These are phyloP conservation scores for Thalassia testudinum DNA, from an alignment of 116 monocot species.

Conservation along the genomic window DNA sequence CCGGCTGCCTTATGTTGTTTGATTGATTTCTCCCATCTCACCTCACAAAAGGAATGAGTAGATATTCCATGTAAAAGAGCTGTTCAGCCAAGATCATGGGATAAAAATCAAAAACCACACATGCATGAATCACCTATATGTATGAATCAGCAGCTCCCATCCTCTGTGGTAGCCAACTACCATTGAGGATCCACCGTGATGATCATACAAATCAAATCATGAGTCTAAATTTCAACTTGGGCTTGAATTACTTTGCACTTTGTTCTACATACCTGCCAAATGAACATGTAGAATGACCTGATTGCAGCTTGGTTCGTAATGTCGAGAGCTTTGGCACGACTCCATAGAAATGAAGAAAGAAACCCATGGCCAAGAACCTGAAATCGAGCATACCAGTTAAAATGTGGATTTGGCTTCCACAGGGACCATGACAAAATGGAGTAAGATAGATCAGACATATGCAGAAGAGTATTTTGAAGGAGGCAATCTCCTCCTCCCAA, in stretches of 20 bases:
- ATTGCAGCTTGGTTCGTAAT: constrained; percentile 52
- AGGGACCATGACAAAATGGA: too few relatives aligned
- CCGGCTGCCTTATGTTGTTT: too few relatives aligned
- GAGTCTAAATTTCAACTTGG: background rate
- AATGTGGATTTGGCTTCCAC: too few relatives aligned
- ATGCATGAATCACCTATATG: background rate
- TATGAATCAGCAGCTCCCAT: background rate
- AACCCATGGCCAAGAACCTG: constrained; percentile 68
- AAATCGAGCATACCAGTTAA: background rate
- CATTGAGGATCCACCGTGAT: background rate
- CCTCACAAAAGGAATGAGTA: constrained; percentile 91
- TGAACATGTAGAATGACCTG: constrained; percentile 97
- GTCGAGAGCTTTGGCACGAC: constrained; percentile 52
- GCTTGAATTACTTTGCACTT: background rate
- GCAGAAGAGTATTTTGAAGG: too few relatives aligned
- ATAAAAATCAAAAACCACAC: background rate
- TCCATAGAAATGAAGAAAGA: constrained; percentile 77
- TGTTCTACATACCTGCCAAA: constrained; percentile 73
- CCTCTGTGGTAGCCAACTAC: background rate
- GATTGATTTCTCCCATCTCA: constrained; percentile 17
- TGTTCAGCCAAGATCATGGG: constrained; percentile 13
- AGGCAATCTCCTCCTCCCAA: too few relatives aligned
- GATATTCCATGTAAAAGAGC: constrained; percentile 95
- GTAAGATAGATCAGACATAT: too few relatives aligned
- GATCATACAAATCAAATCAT: constrained; percentile 1